phyloP scores from a whole-genome alignment of 2,329 filamentous ascomycete genomes.

The Neonectria magnoliae region DNA sequence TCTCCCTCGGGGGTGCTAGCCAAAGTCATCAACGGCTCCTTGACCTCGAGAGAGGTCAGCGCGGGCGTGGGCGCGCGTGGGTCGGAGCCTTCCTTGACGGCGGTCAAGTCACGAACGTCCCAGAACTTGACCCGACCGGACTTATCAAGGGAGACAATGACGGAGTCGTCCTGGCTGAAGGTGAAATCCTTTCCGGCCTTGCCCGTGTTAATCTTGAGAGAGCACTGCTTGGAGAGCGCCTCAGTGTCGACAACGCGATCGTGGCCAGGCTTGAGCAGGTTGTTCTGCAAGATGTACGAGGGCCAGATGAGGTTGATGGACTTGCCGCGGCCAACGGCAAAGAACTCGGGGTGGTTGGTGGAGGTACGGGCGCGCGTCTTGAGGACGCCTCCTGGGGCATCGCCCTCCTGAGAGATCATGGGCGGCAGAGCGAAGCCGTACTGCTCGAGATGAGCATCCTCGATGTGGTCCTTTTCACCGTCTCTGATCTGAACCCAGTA shows the following conservation, averaged over 20 bases:
- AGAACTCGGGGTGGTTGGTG: slow-evolving; percentile 89
- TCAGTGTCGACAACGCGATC: slow-evolving; percentile 84
- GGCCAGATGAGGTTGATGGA: slow-evolving; percentile 91
- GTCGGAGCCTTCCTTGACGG: slow-evolving; percentile 61
- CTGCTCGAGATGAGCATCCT: slow-evolving; percentile 81
- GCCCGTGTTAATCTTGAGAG: slow-evolving; percentile 92
- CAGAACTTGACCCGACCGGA: slow-evolving; percentile 97
- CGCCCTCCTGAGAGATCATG: slow-evolving; percentile 85
- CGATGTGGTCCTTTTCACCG: slow-evolving; percentile 80
- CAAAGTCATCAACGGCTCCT: slow-evolving; percentile 86
- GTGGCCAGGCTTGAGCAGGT: slow-evolving; percentile 70
- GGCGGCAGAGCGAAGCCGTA: slow-evolving; percentile 92
- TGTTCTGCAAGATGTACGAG: slow-evolving; percentile 69
- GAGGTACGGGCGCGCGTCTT: slow-evolving; percentile 96
- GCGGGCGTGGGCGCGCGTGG: slow-evolving; percentile 63
- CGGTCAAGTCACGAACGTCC: slow-evolving; percentile 86
- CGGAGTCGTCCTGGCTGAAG: slow-evolving; percentile 95
- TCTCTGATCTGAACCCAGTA: slow-evolving; percentile 91
- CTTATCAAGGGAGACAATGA: slow-evolving; percentile 96
- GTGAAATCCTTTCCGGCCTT: slow-evolving; percentile 99
- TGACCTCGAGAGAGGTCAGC: slow-evolving; percentile 76
- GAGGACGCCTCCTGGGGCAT: slow-evolving; percentile 88
- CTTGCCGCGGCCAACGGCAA: slow-evolving; percentile 94
- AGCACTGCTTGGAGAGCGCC: slow-evolving; percentile 85
- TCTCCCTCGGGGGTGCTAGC: slow-evolving; percentile 87